Percentiles rank a stretch among this genome's conserved stretches.
phyloP scores from a whole-genome alignment of 805 yeast genomes.

The Wickerhamomyces hampshirensis region DNA sequence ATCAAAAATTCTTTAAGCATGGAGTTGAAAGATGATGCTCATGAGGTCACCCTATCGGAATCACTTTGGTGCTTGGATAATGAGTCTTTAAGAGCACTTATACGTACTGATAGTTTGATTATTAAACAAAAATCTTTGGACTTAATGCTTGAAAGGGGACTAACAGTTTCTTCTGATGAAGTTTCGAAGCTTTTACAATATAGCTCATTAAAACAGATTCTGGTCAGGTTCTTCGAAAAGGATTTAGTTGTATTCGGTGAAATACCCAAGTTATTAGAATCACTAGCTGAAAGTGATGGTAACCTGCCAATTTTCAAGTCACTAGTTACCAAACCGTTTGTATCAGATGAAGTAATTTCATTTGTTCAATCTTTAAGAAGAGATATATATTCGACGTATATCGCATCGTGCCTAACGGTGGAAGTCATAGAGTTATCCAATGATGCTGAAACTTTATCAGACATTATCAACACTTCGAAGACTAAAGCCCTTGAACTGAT shows the following conservation, averaged over 20 bases:
- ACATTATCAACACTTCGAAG: constrained; percentile 7
- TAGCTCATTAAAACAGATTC: not conserved
- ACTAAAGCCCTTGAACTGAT: constrained; percentile 15
- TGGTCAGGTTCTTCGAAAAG: constrained; percentile 8
- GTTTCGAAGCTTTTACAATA: constrained; percentile 1
- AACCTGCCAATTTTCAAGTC: constrained; percentile 14
- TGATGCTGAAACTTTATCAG: not conserved
- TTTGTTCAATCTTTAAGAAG: constrained; percentile 7
- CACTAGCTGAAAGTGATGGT: constrained; percentile 5
- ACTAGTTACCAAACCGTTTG: constrained; percentile 6
- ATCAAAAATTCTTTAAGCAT: constrained; percentile 8
- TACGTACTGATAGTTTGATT: constrained; percentile 2
- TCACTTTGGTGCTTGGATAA: constrained; percentile 22
- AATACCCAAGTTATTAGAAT: constrained; percentile 5
- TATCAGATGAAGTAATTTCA: constrained; percentile 7
- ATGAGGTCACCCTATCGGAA: constrained; percentile 24
- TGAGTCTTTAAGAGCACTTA: constrained; percentile 10
- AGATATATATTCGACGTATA: constrained; percentile 6
- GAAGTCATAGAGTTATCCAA: not conserved
- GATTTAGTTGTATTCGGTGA: constrained; percentile 18
- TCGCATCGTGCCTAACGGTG: constrained; percentile 10
- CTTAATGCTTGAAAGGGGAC: constrained; percentile 13
- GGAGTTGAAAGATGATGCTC: constrained; percentile 7
- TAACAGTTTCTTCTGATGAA: constrained; percentile 9
- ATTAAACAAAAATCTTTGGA: constrained; percentile 12